Evolutionary conservation across 2,329 filamentous ascomycete genomes (phyloP), one percentile per base, ranked within the genome.

Genomic region (Septoria linicola): DNA sequence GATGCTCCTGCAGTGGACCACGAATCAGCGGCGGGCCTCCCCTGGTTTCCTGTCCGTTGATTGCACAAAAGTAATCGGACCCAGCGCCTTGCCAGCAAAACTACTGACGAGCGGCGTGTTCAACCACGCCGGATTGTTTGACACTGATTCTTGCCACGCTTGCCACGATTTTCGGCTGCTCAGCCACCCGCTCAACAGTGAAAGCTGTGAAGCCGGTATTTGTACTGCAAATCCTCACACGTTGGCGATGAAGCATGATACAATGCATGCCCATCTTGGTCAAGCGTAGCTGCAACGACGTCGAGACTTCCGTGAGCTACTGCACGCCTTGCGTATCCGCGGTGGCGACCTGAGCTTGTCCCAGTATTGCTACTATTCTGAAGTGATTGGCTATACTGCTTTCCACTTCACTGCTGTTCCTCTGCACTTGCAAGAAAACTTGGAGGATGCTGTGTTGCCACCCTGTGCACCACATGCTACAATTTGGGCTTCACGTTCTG

Each of bases 311-410:
- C 16, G 27, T 13, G 13, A 19, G 32, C 43, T 46, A 46, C 37
- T 42, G 46, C 46, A 42, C 19, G 27, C 16, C 17, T 19, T 35
- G 49, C 49, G 16, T 48, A 43, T 40, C 50, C 43, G 43, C 16
- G 17, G 50, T 48, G 50, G 43, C 50, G 48, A 48, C 48, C 30
- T n/a, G 40, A 34, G 30, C 43, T 23, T 39, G 27, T 25, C 32
- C 39, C 25, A 35, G 42, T 39, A 47, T 47, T 35, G 49, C 31
- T 47, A 11, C 39, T 49, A 49, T 49, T 49, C 42, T 49, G 34
- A 42, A 49, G 6, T 6, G 4, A 4, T 34, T 8, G 8, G 36
- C 3, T 10, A 39, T 13, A 8, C 36, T 39, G 17, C 32, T 4
- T 4, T n/a, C n/a, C n/a, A n/a, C n/a, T n/a, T n/a, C n/a, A n/a